Evolutionary conservation across 257 asterid species (phyloP).

Genomic region (Eucommia ulmoides): DNA sequence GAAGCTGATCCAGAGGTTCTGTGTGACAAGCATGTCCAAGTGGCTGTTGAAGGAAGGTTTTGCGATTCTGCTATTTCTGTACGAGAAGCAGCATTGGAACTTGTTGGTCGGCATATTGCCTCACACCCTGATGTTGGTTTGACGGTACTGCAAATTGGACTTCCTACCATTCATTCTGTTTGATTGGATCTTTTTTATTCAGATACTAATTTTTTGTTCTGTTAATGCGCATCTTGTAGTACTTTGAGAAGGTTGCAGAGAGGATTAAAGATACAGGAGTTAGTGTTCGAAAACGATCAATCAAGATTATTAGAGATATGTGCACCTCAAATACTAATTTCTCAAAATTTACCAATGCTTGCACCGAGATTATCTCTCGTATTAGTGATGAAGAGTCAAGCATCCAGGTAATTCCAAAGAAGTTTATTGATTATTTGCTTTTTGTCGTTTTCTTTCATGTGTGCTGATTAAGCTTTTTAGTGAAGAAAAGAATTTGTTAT

Average conservation of each 20-base stretch:
- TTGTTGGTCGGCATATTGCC: slow-evolving; percentile 98
- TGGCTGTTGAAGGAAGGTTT: slow-evolving; percentile 97
- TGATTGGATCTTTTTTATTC: no score
- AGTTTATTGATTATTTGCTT: slow-evolving; percentile 11
- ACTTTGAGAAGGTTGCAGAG: slow-evolving; percentile 96
- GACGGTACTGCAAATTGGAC: slow-evolving; percentile 48
- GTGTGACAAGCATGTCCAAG: slow-evolving; percentile 79
- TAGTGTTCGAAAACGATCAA: slow-evolving; percentile 97
- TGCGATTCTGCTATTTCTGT: slow-evolving; percentile 94
- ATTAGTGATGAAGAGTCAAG: slow-evolving; percentile 94
- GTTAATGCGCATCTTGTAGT: no score
- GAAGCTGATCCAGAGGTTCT: slow-evolving; percentile 99
- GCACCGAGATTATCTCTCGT: slow-evolving; percentile 82
- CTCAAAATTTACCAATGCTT: slow-evolving; percentile 62
- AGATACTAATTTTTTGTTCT: no score
- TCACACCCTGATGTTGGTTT: slow-evolving; percentile 98
- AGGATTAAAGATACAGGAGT: slow-evolving; percentile 96
- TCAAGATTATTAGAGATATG: slow-evolving; percentile 89
- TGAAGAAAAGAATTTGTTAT: no score
- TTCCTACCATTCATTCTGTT: slow-evolving; percentile 8
- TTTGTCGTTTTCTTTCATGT: no score
- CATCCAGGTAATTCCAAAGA: slow-evolving; percentile 55
- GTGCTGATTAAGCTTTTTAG: no score
- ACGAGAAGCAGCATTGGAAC: slow-evolving; percentile 98
- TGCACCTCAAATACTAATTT: slow-evolving; percentile 67